These are phyloP conservation scores for Aspergillus sclerotialis DNA, from an alignment of 2,329 filamentous ascomycete genomes.

Conservation along the genomic window DNA sequence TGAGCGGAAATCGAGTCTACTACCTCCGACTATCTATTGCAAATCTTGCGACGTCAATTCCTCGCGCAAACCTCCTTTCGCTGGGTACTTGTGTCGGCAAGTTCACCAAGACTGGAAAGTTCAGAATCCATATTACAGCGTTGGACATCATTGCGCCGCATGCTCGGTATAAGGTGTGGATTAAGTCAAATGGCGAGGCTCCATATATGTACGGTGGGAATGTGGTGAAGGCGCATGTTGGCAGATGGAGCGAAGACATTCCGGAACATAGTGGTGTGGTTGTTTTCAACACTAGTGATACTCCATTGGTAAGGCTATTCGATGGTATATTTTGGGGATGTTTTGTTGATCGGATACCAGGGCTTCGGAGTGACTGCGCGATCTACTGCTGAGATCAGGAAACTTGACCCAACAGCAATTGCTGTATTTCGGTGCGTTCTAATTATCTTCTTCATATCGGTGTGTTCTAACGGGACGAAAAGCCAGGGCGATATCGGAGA, in stretches of 20 bases:
- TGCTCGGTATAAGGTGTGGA: constrained; percentile 94
- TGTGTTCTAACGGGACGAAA: no score
- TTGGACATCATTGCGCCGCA: constrained; percentile 83
- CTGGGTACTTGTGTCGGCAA: constrained; percentile 90
- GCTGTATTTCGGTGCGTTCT: constrained; percentile 79
- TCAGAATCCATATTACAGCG: constrained; percentile 88
- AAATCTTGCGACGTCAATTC: constrained; percentile 81
- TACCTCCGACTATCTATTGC: constrained; percentile 85
- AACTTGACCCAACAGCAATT: constrained; percentile 83
- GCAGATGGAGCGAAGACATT: constrained; percentile 81
- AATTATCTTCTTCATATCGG: no score
- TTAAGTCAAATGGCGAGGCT: constrained; percentile 95
- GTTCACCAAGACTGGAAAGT: constrained; percentile 95
- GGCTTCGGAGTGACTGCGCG: constrained; percentile 91
- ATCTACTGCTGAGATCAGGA: constrained; percentile 72
- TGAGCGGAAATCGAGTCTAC: constrained; percentile 78
- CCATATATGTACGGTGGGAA: constrained; percentile 94
- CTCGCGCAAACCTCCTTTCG: constrained; percentile 73
- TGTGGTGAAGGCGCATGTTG: constrained; percentile 74
- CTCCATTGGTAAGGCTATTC: constrained; percentile 50
- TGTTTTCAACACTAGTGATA: constrained; percentile 87
- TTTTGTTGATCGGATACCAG: constrained; percentile 28
- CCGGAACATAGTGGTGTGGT: constrained; percentile 90
- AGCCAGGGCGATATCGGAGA: constrained; percentile 94
- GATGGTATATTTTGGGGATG: neutral